Evolutionary conservation across 495 filamentous ascomycete genomes (phyloP).

Genomic region (Aspergillus saccharolyticus): DNA sequence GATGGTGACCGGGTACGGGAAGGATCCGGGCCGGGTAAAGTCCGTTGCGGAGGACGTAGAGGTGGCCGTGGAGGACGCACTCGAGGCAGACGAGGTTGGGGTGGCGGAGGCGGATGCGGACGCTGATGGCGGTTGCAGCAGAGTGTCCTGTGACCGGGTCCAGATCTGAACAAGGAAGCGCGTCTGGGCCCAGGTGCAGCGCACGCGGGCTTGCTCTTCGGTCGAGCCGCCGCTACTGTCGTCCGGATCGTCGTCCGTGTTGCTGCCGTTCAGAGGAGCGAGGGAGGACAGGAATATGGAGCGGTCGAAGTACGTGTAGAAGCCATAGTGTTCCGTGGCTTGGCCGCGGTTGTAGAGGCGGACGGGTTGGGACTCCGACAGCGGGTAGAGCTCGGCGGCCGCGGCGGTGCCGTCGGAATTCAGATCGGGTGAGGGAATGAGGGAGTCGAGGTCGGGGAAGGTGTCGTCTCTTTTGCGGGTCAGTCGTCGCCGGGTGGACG

Average conservation of each 20-base stretch:
- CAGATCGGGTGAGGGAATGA: slow-evolving; percentile 57
- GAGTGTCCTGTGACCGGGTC: slow-evolving; percentile 52
- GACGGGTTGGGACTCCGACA: slow-evolving; percentile 69
- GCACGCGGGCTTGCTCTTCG: slow-evolving; percentile 53
- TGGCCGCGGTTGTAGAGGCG: slow-evolving; percentile 79
- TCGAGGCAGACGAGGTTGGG: slow-evolving; percentile 20
- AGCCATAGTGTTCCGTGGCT: slow-evolving; percentile 82
- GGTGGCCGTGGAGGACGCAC: slow-evolving; percentile 10
- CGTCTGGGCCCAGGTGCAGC: slow-evolving; percentile 79
- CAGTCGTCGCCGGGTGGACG: slow-evolving; percentile 19
- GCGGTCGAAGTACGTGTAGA: slow-evolving; percentile 88
- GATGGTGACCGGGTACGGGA: slow-evolving; percentile 82
- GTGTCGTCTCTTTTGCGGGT: slow-evolving; percentile 22
- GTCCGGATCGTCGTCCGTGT: slow-evolving; percentile 32
- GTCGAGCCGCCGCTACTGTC: slow-evolving; percentile 64
- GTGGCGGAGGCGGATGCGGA: slow-evolving; percentile 22
- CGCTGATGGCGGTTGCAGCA: slow-evolving; percentile 16
- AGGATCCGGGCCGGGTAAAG: slow-evolving; percentile 61
- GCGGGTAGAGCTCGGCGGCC: slow-evolving; percentile 60
- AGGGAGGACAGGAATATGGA: slow-evolving; percentile 69
- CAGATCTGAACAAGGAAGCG: slow-evolving; percentile 88
- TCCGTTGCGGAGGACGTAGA: slow-evolving; percentile 46
- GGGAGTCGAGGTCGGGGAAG: slow-evolving; percentile 45
- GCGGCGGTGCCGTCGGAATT: slow-evolving; percentile 66
- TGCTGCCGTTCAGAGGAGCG: slow-evolving; percentile 30